Base-by-base conservation (phyloP, 495 filamentous ascomycete genomes). In the Aspergillus egyptiacus region DNA sequence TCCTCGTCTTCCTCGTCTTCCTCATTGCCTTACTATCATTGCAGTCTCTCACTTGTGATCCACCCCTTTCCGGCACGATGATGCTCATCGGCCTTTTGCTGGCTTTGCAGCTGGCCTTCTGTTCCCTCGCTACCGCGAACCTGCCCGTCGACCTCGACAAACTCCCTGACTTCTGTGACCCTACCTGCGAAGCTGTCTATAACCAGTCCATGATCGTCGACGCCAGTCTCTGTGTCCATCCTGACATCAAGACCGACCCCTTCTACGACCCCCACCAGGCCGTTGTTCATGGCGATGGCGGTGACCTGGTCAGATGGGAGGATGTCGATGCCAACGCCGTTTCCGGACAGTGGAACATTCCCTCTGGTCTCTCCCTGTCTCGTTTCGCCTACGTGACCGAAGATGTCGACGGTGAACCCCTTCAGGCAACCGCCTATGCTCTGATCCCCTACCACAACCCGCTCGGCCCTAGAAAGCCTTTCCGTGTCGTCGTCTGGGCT, bases 401-500 rank as follows among this genome's bases (percentile, higher is more conserved):
- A 14, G 32, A 34, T 14, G 14, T 34, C 8, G 32, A 34, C 32
- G n/a, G 32, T 3, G 18, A 15, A 2, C 32, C 32, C 18, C 32
- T 34, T 10, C 32, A 13, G 5, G 32, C 32, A 6, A 34, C 32
- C n/a, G 32, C n/a, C 32, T 34, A 34, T 14, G 32, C 8, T 10
- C 2, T 34, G 5, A 17, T 17, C 10, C 32, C 32, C 32, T 34
- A 34, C 32, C 4, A 3, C n/a, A 34, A 34, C 14, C 32, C 32
- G n/a, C 32, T 34, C 8, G 32, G 32, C 6, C 4, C 6, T 14
- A 34, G 18, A 10, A 15, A 34, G 10, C 32, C 32, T 17, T 34
- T 34, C 32, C 32, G 32, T 34, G 32, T 43, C 10, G 33, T 52
- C 11, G 50, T 31, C 23, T 46, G 50, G 50, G 36, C 41, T 0